These are phyloP conservation scores for Jamesozyma spencerorum DNA, from an alignment of 805 yeast species.

Conservation along the genomic window DNA sequence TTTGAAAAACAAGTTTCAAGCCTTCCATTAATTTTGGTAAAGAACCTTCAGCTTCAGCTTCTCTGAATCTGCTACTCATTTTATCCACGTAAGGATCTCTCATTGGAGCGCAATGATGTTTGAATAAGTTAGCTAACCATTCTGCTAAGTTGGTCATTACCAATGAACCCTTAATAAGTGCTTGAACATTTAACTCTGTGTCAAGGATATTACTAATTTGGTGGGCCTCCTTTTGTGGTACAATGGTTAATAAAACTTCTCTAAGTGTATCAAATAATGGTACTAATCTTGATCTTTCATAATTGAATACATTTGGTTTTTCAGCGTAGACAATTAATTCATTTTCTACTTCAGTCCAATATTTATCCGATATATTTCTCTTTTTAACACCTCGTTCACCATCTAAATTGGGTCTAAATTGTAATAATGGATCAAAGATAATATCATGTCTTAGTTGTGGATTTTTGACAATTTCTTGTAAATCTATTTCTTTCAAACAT, in stretches of 20 bases:
- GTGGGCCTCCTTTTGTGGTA: conserved; percentile 67
- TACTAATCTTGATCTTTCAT: conserved; percentile 43
- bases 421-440: conserved; percentile 82
- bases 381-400: conserved; percentile 84
- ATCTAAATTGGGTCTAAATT: conserved; percentile 83
- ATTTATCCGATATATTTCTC: conserved; percentile 64
- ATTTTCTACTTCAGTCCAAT: conserved; percentile 68
- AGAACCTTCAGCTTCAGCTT: conserved; percentile 37
- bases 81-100: conserved; percentile 83
- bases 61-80: conserved; percentile 53
- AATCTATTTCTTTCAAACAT: conserved; percentile 74
- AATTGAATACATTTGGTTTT: conserved; percentile 21
- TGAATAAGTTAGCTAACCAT: conserved; percentile 71
- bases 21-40: conserved; percentile 58
- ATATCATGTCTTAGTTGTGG: conserved; percentile 92
- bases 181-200: conserved; percentile 66
- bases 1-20: conserved; percentile 64
- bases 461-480: conserved; percentile 80
- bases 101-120: conserved; percentile 93
- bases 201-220: conserved; percentile 67
- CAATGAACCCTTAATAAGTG: conserved; percentile 58
- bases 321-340: conserved; percentile 47
- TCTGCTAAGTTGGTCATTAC: conserved; percentile 60
- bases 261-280: conserved; percentile 68
- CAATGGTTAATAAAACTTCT: conserved; percentile 61